These are phyloP conservation scores for Trichoderma oligosporum DNA, from an alignment of 2,329 filamentous ascomycete genomes.

Conservation along the genomic window DNA sequence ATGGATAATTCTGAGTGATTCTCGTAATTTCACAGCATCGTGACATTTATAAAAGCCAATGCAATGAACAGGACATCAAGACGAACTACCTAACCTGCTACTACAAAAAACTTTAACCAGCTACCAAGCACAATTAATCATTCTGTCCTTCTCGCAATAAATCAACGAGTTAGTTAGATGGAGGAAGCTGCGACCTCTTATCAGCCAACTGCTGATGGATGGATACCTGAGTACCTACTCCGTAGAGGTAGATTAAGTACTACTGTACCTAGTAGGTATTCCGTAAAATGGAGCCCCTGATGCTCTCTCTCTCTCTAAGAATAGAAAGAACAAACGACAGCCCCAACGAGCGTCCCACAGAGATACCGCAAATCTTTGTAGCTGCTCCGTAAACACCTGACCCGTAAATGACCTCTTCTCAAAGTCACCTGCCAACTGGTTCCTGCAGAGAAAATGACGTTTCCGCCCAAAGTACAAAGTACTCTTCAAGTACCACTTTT, in stretches of 20 bases:
- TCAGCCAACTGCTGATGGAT: background rate
- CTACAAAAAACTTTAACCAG: too few relatives aligned
- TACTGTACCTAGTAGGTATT: too few relatives aligned
- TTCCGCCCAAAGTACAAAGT: background rate
- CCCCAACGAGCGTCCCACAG: background rate
- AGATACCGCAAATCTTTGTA: slow-evolving; percentile 8
- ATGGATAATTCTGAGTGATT: too few relatives aligned
- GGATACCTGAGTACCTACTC: background rate
- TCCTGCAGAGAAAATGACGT: slow-evolving; percentile 17
- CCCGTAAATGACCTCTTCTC: background rate
- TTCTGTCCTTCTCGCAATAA: background rate
- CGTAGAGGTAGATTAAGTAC: too few relatives aligned
- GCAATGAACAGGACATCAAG: too few relatives aligned
- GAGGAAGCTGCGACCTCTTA: slow-evolving; percentile 1
- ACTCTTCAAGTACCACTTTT: background rate
- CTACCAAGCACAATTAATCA: background rate
- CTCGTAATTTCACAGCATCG: background rate
- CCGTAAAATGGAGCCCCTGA: too few relatives aligned
- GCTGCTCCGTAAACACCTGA: slow-evolving; percentile 2
- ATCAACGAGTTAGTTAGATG: background rate
- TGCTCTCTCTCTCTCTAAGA: too few relatives aligned
- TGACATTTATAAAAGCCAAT: background rate
- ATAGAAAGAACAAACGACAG: background rate
- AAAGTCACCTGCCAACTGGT: slow-evolving; percentile 11
- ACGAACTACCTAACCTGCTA: too few relatives aligned